Conservation (phyloP, 352 stramenopile genomes). For the Globisporangium carolinianum region DNA sequence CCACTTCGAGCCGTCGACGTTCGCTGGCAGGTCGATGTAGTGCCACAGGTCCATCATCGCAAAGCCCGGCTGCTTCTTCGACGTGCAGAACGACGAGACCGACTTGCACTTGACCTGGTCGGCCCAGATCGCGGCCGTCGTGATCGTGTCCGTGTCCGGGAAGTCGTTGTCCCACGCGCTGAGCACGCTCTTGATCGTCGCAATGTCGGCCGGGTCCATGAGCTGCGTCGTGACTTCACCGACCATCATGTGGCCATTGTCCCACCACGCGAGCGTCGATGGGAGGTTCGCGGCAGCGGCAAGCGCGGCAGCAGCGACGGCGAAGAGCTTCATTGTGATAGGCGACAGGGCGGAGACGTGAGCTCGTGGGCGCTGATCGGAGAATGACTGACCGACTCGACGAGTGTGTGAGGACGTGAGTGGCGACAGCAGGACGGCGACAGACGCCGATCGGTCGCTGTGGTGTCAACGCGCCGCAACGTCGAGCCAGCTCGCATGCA, state of each 20-base stretch:
- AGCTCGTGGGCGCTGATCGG: no score
- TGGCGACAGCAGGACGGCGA: no score
- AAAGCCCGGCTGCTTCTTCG: constrained; percentile 29
- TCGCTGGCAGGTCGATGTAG: constrained; percentile 58
- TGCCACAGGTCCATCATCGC: constrained; percentile 55
- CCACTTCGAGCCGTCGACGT: constrained; percentile 39
- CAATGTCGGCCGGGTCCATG: constrained; percentile 32
- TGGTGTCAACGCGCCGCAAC: no score
- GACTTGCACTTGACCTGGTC: constrained; percentile 55
- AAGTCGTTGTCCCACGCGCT: constrained; percentile 42
- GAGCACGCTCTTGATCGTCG: constrained; percentile 40
- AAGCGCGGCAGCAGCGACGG: constrained; percentile 5
- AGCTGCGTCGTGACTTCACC: constrained; percentile 44
- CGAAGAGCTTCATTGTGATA: constrained; percentile 29
- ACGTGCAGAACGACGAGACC: constrained; percentile 26
- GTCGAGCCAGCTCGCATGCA: no score
- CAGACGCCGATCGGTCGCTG: no score
- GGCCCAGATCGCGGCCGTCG: constrained; percentile 42
- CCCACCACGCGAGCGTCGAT: constrained; percentile 35
- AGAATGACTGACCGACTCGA: no score
- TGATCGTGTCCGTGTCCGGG: constrained; percentile 44
- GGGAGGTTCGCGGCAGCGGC: constrained; percentile 14
- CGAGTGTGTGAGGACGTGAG: no score
- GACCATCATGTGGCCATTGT: constrained; percentile 63
- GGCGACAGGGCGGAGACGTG: no score